Base-by-base conservation (phyloP, 1,139 yeast species). In the Candida tetrigidarum region DNA sequence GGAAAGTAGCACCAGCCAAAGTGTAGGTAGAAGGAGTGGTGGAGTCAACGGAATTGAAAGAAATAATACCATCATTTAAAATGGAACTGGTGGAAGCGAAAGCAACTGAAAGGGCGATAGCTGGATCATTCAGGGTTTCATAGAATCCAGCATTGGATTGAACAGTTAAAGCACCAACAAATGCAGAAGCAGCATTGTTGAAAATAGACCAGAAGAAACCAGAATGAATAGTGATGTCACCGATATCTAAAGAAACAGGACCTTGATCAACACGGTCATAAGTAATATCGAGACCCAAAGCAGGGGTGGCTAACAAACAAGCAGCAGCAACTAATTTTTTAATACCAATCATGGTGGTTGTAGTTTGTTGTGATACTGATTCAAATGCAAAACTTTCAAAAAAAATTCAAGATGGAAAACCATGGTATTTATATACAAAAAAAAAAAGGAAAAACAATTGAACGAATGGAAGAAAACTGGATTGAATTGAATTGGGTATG, bases 131-230 rank as follows among this genome's bases (percentile, higher is more conserved):
- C 34, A 56, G 47, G 3, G 59, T 41, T 29, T 65, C 51, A 44
- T 57, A 66, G 38, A 65, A 62, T 2, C 55, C 59, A 42, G 67
- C 67, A 10, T 58, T 52, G 23, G 55, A 55, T 8, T 44, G 39
- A 23, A 49, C 51, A 12, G 50, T 34, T 19, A 67, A 51, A 14
- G 45, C 37, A 15, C 69, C 69, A 18, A 55, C 53, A 36, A 60
- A 48, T 3, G 57, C 44, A 16, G 60, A 49, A 33, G 52, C 40
- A 15, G 62, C 61, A 46, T 66, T 66, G 48, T 67, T 55, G 41
- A 67, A 49, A 27, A 67, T 59, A 19, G 73, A 66, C 63, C 63
- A 67, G 46, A 55, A 64, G 10, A 57, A 68, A 41, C 62, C 63
- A 9, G 56, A 52, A 14, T 56, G 50, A 38, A 68, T 56, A 8